These are phyloP conservation scores for Yarrowia deformans DNA, from an alignment of 805 yeast genomes.

Conservation along the genomic window DNA sequence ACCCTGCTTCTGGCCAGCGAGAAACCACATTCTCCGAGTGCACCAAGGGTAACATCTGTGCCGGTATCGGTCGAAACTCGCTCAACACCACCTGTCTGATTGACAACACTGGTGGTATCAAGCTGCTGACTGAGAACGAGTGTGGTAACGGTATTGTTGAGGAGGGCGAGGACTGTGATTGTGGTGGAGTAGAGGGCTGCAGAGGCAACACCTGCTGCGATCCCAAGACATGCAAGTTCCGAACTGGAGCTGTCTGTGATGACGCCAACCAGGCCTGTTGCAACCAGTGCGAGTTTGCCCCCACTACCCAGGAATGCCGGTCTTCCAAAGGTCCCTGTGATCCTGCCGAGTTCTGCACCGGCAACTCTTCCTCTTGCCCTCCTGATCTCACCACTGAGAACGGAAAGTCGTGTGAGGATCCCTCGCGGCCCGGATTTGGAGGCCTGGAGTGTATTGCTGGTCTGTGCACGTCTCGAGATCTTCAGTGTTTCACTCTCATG, in stretches of 20 bases:
- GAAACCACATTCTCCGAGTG: constrained; percentile 49
- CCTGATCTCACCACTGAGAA: constrained; percentile 45
- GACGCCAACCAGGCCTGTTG: constrained; percentile 47
- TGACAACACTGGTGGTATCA: constrained; percentile 46
- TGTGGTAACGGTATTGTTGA: constrained; percentile 54
- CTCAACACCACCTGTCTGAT: constrained; percentile 49
- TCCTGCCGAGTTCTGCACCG: constrained; percentile 50
- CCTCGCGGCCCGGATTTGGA: constrained; percentile 38
- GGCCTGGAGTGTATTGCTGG: constrained; percentile 48
- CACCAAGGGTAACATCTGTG: constrained; percentile 51
- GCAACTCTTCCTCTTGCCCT: constrained; percentile 50
- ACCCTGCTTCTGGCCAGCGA: constrained; percentile 48
- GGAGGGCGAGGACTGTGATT: constrained; percentile 53
- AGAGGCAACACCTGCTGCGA: constrained; percentile 48
- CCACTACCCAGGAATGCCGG: constrained; percentile 47
- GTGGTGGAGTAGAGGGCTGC: constrained; percentile 52
- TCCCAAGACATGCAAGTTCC: constrained; percentile 49
- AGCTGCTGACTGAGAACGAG: constrained; percentile 47
- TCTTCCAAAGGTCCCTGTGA: constrained; percentile 50
- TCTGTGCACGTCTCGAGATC: constrained; percentile 51
- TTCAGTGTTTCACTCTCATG: constrained; percentile 49
- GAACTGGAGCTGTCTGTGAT: constrained; percentile 39
- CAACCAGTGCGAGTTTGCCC: constrained; percentile 47
- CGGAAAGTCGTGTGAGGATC: constrained; percentile 47
- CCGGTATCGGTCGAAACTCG: constrained; percentile 45